Evolutionary conservation across 305 asterid species (phyloP).

Genomic region (Rubia occidens): DNA sequence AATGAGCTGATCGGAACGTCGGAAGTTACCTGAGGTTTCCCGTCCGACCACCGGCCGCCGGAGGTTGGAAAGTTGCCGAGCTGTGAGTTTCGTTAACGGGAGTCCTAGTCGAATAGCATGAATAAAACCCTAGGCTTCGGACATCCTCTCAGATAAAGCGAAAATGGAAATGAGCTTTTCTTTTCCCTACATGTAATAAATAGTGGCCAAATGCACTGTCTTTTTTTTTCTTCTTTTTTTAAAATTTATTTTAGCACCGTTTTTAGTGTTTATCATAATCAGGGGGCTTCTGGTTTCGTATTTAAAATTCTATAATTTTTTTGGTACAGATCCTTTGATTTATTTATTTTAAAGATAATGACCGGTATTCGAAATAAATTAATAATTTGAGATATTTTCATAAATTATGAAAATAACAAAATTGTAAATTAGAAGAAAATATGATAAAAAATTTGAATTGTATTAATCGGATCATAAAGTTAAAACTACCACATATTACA

Average conservation of each 20-base stretch:
- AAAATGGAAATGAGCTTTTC: not conserved
- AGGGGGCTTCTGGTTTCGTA: not conserved
- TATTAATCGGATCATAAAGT: no score
- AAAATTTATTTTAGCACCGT: not conserved
- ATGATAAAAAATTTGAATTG: no score
- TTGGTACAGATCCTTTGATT: no score
- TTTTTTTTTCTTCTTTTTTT: not conserved
- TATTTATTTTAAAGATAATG: no score
- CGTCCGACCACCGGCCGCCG: not conserved
- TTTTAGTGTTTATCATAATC: not conserved
- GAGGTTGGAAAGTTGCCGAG: not conserved
- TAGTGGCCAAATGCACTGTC: not conserved
- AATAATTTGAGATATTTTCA: no score
- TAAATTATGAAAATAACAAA: no score
- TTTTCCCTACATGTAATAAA: not conserved
- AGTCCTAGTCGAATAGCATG: no score
- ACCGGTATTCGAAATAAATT: no score
- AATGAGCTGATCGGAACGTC: conserved; percentile 5
- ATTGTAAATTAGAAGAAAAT: no score
- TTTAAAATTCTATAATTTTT: no score
- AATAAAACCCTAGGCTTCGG: conserved; percentile 14
- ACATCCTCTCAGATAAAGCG: not conserved
- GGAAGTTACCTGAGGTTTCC: conserved; percentile 2
- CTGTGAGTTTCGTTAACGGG: not conserved
- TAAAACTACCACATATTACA: no score